Percentiles rank a stretch among this genome's conserved stretches.
Evolutionary conservation across 2,329 filamentous ascomycete genomes (phyloP).

Genomic region (Pezizomycotina sp.): DNA sequence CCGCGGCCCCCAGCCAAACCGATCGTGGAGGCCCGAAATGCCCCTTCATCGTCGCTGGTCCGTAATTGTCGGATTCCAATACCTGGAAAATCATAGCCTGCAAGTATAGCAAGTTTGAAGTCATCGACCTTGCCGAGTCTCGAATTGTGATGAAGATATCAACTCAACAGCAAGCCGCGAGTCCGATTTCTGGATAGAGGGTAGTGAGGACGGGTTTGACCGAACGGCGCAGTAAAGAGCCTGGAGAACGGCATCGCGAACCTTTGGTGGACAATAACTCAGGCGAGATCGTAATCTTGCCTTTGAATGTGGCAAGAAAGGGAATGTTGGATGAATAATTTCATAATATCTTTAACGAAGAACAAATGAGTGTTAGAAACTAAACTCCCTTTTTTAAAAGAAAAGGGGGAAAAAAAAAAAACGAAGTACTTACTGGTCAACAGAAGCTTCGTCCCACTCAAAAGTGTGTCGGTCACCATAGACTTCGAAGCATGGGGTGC

Average conservation of each 20-base stretch:
- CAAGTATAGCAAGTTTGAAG: conserved; percentile 40
- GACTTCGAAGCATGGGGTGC: conserved; percentile 24
- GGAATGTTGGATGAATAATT: conserved; percentile 49
- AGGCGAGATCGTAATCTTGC: conserved; percentile 41
- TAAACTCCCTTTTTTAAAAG: conserved; percentile 7
- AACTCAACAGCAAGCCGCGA: conserved; percentile 32
- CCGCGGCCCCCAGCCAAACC: conserved; percentile 46
- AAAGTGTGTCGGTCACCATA: conserved; percentile 23
- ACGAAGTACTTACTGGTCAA: conserved; percentile 29
- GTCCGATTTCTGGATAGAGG: conserved; percentile 27
- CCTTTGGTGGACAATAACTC: conserved; percentile 37
- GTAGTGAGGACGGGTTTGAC: conserved; percentile 33
- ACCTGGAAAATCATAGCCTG: conserved; percentile 51
- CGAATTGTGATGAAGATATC: conserved; percentile 32
- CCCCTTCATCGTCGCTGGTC: conserved; percentile 33
- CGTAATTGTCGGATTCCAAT: conserved; percentile 46
- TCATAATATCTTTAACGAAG: conserved; percentile 40
- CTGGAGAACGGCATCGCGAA: conserved; percentile 48
- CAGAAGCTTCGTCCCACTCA: conserved; percentile 34
- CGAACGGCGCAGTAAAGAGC: conserved; percentile 45
- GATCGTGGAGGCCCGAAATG: conserved; percentile 35
- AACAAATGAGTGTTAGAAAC: conserved; percentile 20
- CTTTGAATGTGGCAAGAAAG: conserved; percentile 45
- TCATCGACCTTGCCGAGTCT: conserved; percentile 31
- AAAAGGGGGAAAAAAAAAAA: conserved; percentile 16